Evolutionary conservation across 2,329 filamentous ascomycete species (phyloP).

Genomic region (Hirsutella thompsonii): DNA sequence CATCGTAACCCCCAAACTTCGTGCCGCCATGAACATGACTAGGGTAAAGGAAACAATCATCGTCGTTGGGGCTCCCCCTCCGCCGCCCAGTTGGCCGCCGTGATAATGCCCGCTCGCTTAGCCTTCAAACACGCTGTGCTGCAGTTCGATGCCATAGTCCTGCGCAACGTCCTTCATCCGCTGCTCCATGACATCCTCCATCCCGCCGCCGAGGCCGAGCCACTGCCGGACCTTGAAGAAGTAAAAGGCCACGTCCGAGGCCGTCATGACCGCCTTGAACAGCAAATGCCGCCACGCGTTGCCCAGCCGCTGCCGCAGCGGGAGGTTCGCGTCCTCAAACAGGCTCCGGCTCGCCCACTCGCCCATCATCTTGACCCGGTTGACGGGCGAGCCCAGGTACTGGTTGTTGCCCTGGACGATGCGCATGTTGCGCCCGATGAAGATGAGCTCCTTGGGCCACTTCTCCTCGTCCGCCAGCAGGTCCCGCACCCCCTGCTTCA

Average conservation of each 20-base stretch:
- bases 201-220: conserved; percentile 64
- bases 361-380: conserved; percentile 87
- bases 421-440: conserved; percentile 81
- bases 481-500: conserved; percentile 55
- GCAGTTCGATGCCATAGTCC: conserved; percentile 82
- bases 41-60: no score
- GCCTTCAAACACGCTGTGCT: conserved; percentile 81
- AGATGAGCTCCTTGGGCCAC: conserved; percentile 82
- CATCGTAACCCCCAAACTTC: no score
- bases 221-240: conserved; percentile 66
- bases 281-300: conserved; percentile 68
- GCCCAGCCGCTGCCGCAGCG: conserved; percentile 44
- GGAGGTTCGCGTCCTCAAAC: conserved; percentile 58
- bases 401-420: conserved; percentile 93
- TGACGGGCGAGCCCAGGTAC: conserved; percentile 78
- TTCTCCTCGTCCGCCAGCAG: conserved; percentile 76
- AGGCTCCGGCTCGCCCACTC: conserved; percentile 77
- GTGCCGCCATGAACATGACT: no score
- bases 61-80: no score
- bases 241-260: conserved; percentile 73
- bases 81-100: neutral
- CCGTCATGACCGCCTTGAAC: conserved; percentile 66
- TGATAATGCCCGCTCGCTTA: conserved; percentile 20
- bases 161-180: conserved; percentile 80
- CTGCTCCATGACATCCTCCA: conserved; percentile 89